Conservation (phyloP, 2,329 filamentous ascomycete species). For the Cadophora luteo-olivacea region DNA sequence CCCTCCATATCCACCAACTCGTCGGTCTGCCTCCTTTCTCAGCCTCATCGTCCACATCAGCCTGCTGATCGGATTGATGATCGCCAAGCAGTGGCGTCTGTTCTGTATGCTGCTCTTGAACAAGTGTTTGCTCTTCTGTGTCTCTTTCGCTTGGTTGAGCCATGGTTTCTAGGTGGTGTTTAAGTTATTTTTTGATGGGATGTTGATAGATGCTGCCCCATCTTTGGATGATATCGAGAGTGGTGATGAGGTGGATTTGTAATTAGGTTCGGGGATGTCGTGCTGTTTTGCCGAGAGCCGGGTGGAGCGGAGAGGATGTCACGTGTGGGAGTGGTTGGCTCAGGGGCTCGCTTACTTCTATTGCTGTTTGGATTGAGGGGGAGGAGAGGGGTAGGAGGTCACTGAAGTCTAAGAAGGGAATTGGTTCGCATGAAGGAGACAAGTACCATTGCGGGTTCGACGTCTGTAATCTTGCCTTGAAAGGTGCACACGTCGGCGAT, state of each 20-base stretch:
- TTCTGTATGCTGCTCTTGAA: constrained; percentile 29
- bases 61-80: constrained; percentile 21
- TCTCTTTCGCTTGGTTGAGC: not conserved
- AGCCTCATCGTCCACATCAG: constrained; percentile 27
- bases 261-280: constrained; percentile 7
- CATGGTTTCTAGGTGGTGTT: not conserved
- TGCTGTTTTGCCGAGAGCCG: constrained; percentile 16
- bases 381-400: not conserved
- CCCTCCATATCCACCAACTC: constrained; percentile 47
- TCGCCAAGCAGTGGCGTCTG: constrained; percentile 39
- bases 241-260: constrained; percentile 16
- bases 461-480: too few relatives aligned
- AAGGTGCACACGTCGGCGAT: too few relatives aligned
- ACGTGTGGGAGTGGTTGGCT: not conserved
- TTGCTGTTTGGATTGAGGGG: too few relatives aligned
- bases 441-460: too few relatives aligned
- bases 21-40: constrained; percentile 20
- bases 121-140: constrained; percentile 1
- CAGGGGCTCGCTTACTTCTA: constrained; percentile 1
- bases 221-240: constrained; percentile 3
- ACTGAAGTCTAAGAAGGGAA: too few relatives aligned
- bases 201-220: not conserved
- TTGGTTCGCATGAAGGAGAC: too few relatives aligned
- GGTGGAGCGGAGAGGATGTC: not conserved
- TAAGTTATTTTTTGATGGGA: not conserved